Conservation (phyloP, 140 eudicot species). For the Senecio squalidus region DNA sequence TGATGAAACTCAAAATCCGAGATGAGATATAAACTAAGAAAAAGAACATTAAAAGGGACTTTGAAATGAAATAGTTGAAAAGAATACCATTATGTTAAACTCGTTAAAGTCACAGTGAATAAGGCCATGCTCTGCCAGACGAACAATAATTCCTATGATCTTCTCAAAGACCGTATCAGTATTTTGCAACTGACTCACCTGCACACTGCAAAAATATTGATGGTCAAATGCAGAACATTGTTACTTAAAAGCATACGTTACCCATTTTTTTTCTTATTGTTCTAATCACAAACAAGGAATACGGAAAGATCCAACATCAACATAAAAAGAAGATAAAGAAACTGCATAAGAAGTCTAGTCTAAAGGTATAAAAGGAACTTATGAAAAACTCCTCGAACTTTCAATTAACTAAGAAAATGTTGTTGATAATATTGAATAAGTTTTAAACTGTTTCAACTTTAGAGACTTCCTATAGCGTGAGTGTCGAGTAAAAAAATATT, state of each 20-base stretch:
- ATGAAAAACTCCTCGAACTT: not conserved
- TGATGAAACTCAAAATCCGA: not conserved
- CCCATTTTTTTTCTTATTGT: not conserved
- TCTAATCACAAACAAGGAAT: not conserved
- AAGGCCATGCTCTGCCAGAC: conserved; percentile 93
- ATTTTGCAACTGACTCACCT: conserved; percentile 81
- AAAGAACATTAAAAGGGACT: not conserved
- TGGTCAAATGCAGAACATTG: not conserved
- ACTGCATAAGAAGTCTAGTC: not conserved
- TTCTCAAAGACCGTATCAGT: conserved; percentile 77
- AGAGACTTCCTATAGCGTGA: not conserved
- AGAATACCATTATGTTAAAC: conserved; percentile 71
- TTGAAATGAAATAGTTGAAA: conserved; percentile 8
- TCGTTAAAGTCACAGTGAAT: conserved; percentile 98
- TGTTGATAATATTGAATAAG: not conserved
- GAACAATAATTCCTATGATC: conserved; percentile 68
- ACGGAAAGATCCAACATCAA: not conserved
- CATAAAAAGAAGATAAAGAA: not conserved
- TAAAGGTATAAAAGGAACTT: not conserved
- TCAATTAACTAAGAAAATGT: not conserved
- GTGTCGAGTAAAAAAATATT: not conserved
- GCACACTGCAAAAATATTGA: conserved; percentile 57
- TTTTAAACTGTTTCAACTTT: not conserved
- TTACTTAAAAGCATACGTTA: not conserved
- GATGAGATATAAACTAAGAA: not conserved